Conservation (phyloP, 2,329 filamentous ascomycete species). For the Claviceps sp. region DNA sequence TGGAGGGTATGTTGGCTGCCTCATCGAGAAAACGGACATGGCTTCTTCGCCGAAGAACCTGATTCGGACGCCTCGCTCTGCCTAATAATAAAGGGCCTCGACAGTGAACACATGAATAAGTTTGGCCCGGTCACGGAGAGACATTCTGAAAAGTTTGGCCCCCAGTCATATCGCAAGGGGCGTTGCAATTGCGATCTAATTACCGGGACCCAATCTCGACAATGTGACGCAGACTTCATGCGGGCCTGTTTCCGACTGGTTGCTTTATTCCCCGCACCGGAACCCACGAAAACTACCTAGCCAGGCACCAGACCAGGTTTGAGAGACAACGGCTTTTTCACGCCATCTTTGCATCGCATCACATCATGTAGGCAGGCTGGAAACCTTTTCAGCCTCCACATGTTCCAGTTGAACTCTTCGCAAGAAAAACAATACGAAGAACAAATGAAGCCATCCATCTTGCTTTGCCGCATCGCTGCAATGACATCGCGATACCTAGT, state of each 20-base stretch:
- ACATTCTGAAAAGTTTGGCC: too few species aligned
- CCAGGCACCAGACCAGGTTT: too few species aligned
- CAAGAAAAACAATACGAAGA: background rate
- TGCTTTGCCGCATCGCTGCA: background rate
- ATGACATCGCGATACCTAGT: background rate
- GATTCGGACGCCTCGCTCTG: too few species aligned
- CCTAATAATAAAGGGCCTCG: too few species aligned
- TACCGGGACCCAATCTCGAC: too few species aligned
- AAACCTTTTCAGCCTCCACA: background rate
- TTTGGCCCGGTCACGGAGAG: too few species aligned
- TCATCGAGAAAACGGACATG: too few species aligned
- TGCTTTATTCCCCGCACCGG: background rate
- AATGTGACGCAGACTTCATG: background rate
- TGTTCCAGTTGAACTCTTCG: background rate
- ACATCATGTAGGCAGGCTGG: background rate
- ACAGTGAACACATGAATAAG: too few species aligned
- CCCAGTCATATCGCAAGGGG: background rate
- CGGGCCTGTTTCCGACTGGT: background rate
- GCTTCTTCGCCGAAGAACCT: too few species aligned
- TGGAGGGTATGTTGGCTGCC: too few species aligned
- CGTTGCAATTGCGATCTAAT: background rate
- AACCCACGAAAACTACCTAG: too few species aligned
- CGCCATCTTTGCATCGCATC: background rate
- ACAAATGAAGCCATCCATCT: background rate
- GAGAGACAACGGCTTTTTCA: background rate